A percentile compares a stretch with the other conserved stretches of the same genome.
Conservation (phyloP, 202 grass and related monocot species). For the Miscanthus sacchariflorus region DNA sequence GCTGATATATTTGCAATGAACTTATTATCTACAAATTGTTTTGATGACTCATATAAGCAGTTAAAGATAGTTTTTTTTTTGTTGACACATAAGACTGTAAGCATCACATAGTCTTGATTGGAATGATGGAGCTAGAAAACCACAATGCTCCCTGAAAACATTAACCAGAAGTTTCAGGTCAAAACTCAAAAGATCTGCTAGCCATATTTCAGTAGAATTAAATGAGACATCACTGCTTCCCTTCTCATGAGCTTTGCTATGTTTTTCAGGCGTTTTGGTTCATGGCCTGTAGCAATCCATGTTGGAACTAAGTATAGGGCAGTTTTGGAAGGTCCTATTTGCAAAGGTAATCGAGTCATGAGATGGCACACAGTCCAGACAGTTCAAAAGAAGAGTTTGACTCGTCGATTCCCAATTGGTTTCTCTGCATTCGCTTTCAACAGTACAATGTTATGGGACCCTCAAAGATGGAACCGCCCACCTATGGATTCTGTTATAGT, state of each 20-base stretch:
- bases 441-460: conserved; percentile 90
- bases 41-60: background rate
- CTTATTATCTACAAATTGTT: background rate
- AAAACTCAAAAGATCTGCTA: conserved; percentile 25
- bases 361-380: conserved; percentile 66
- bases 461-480: conserved; percentile 76
- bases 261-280: conserved; percentile 73
- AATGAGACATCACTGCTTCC: background rate
- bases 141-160: conserved; percentile 9
- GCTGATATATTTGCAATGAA: conserved; percentile 7
- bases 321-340: conserved; percentile 82
- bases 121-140: background rate
- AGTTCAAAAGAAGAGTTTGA: conserved; percentile 53
- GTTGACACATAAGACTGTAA: background rate
- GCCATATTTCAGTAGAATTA: conserved; percentile 22
- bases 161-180: background rate
- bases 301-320: conserved; percentile 62
- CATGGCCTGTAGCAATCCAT: conserved; percentile 88
- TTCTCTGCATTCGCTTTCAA: conserved; percentile 91
- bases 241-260: conserved; percentile 5
- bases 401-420: conserved; percentile 69
- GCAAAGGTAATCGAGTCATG: conserved; percentile 83
- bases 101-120: background rate
- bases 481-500: conserved; percentile 74
- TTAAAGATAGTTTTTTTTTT: background rate